Evolutionary conservation across 2,329 filamentous ascomycete genomes (phyloP).

Genomic region (Colletotrichum sp.): DNA sequence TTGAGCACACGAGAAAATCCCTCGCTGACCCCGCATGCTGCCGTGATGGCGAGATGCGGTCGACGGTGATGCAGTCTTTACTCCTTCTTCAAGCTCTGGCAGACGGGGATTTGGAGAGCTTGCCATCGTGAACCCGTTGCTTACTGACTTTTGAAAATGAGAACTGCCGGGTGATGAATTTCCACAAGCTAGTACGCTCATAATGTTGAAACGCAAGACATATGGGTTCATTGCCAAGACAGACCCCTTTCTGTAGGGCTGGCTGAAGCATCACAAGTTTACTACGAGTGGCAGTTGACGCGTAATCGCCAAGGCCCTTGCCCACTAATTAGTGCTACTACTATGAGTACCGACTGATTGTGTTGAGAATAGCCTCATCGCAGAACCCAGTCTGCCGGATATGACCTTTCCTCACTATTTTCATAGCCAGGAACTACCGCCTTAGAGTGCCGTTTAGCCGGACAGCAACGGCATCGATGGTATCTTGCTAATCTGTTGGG

Average conservation of each 20-base stretch:
- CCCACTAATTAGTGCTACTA: neutral
- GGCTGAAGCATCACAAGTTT: neutral
- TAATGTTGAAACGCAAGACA: neutral
- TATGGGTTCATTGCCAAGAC: neutral
- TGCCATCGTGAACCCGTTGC: neutral
- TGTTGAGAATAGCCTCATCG: neutral
- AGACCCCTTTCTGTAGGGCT: neutral
- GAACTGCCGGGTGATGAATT: neutral
- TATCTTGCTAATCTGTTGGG: neutral
- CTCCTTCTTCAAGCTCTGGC: neutral
- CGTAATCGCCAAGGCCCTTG: neutral
- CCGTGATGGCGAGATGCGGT: fast-evolving
- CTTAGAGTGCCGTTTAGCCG: neutral
- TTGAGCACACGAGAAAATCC: neutral
- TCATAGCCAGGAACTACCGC: neutral
- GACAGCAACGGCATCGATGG: neutral
- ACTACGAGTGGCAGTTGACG: neutral
- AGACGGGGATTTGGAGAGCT: neutral
- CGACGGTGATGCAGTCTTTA: neutral
- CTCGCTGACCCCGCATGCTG: neutral
- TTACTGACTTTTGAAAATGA: neutral
- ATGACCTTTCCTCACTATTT: neutral
- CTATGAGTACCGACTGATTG: neutral
- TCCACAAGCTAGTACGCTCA: neutral
- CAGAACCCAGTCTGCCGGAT: neutral